Conservation (phyloP, 305 asterid genomes). For the Rubia tinctorum region DNA sequence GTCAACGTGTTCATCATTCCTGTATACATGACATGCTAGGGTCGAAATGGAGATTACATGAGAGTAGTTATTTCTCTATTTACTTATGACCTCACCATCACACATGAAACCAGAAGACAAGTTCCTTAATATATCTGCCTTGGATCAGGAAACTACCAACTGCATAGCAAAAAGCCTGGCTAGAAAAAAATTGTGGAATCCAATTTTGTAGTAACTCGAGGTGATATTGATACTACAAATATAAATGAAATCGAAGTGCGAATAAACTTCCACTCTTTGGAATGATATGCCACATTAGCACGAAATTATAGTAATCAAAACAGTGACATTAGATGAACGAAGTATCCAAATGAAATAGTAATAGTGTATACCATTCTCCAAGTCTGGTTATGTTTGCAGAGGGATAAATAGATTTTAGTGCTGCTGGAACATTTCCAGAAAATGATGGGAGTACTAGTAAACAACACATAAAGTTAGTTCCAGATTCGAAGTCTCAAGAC, state of each 20-base stretch:
- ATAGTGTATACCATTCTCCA: conserved; percentile 77
- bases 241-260: neutral
- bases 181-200: neutral
- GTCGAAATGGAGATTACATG: neutral
- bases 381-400: conserved; percentile 84
- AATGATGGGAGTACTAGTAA: conserved; percentile 88
- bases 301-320: neutral
- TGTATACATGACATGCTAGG: neutral
- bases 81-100: neutral
- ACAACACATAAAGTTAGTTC: conserved; percentile 14
- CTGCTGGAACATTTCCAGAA: conserved; percentile 99
- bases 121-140: neutral
- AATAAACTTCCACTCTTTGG: neutral
- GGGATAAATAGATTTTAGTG: conserved; percentile 67
- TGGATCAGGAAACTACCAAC: neutral
- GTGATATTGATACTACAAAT: neutral
- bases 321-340: neutral
- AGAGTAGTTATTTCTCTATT: neutral
- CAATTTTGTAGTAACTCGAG: neutral
- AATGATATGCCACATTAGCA: neutral
- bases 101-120: neutral
- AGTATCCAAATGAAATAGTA: neutral
- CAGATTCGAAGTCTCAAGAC: conserved; percentile 1
- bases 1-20: neutral
- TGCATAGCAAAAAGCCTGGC: neutral